phyloP scores from a whole-genome alignment of 2,329 filamentous ascomycete species.

The Ceratocystis lukuohia region DNA sequence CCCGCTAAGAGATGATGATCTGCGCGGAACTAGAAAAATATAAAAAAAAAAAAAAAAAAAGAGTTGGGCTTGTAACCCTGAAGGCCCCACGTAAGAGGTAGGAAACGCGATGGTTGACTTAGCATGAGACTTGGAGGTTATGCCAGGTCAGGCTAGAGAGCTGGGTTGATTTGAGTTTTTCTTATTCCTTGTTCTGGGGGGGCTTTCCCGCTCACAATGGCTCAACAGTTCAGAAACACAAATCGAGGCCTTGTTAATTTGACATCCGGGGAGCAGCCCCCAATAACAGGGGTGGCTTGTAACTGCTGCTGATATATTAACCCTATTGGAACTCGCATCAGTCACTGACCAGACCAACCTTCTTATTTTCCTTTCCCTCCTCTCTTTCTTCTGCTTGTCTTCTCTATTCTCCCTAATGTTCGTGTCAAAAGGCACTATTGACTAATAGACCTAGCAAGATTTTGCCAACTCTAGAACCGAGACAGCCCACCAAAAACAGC shows the following conservation, averaged over 20 bases:
- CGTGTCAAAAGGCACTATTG: not conserved
- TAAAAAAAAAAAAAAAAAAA: not conserved
- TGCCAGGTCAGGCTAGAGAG: not conserved
- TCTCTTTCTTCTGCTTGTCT: not conserved
- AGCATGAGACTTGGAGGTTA: not conserved
- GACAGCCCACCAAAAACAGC: not conserved
- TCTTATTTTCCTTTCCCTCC: not conserved
- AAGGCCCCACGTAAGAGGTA: not conserved
- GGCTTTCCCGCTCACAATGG: not conserved
- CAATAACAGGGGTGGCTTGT: not conserved
- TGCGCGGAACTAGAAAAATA: not conserved
- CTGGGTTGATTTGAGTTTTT: constrained; percentile 1
- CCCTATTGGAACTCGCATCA: not conserved
- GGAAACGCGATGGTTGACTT: not conserved
- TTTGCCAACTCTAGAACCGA: not conserved
- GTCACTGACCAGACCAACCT: not conserved
- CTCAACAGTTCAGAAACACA: not conserved
- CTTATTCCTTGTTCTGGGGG: not conserved
- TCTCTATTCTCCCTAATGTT: not conserved
- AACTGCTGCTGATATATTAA: not conserved
- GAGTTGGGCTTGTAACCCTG: not conserved
- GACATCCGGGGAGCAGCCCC: not conserved
- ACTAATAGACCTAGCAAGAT: not conserved
- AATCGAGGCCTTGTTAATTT: not conserved
- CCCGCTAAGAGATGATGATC: constrained; percentile 2